Conservation (phyloP, 2,329 filamentous ascomycete genomes). For the Raffaelea arxii region DNA sequence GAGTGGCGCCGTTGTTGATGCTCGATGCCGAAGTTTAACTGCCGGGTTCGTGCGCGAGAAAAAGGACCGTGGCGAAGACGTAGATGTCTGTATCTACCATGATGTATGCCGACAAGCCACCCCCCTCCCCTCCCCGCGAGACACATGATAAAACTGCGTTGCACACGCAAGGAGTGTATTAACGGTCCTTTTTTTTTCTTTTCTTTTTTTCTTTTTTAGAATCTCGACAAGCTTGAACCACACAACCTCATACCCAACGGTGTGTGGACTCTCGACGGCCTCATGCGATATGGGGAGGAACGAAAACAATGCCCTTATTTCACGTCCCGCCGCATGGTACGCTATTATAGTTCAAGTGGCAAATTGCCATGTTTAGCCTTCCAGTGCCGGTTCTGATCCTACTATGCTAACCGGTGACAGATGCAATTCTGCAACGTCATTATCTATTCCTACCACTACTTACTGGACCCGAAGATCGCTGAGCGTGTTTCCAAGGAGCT, state of each 20-base stretch:
- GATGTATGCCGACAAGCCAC: slow-evolving; percentile 47
- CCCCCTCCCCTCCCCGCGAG: not conserved
- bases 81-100: slow-evolving; percentile 91
- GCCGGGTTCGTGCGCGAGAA: slow-evolving; percentile 97
- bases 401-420: slow-evolving; percentile 28
- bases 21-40: slow-evolving; percentile 89
- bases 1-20: slow-evolving; percentile 87
- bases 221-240: slow-evolving; percentile 87
- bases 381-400: no score
- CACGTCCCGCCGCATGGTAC: slow-evolving; percentile 83
- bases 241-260: slow-evolving; percentile 92
- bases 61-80: slow-evolving; percentile 88
- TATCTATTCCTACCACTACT: slow-evolving; percentile 98
- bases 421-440: slow-evolving; percentile 99
- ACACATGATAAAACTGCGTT: slow-evolving; percentile 11
- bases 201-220: no score
- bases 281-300: slow-evolving; percentile 83
- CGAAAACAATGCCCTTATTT: slow-evolving; percentile 98
- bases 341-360: slow-evolving; percentile 15
- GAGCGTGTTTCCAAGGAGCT: slow-evolving; percentile 72
- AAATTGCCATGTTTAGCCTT: no score
- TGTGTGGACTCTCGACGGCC: slow-evolving; percentile 88
- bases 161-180: not conserved
- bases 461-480: slow-evolving; percentile 95
- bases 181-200: no score